These are phyloP conservation scores for Magnolia officinalis DNA, from an alignment of 164 flowering plant species.

Conservation along the genomic window DNA sequence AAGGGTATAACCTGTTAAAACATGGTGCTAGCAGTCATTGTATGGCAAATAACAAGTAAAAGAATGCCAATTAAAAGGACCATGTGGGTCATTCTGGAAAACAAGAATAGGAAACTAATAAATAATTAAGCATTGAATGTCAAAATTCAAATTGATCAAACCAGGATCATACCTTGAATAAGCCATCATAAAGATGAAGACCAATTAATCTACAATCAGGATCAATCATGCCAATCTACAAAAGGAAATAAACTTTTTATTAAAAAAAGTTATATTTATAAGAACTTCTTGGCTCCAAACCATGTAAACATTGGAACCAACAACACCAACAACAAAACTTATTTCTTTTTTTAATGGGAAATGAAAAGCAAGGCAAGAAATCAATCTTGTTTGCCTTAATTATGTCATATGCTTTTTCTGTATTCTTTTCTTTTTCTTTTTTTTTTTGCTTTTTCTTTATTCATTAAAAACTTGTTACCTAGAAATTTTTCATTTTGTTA, in stretches of 20 bases:
- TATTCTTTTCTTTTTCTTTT: too few species aligned
- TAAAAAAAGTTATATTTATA: not conserved
- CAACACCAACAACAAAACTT: not conserved
- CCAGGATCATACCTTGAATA: conserved; percentile 67
- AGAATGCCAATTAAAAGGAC: not conserved
- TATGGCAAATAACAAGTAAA: not conserved
- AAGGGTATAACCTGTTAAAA: conserved; percentile 84
- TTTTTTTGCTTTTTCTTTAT: too few species aligned
- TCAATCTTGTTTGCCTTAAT: too few species aligned
- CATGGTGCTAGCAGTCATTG: conserved; percentile 4
- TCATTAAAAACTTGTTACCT: not conserved
- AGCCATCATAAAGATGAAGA: conserved; percentile 96
- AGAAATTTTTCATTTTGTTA: not conserved
- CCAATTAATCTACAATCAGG: conserved; percentile 98
- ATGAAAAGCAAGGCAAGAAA: not conserved
- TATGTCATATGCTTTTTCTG: too few species aligned
- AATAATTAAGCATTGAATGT: not conserved
- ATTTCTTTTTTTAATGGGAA: not conserved
- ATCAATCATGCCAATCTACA: conserved; percentile 95
- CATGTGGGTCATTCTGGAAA: not conserved
- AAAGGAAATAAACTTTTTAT: not conserved
- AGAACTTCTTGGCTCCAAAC: not conserved
- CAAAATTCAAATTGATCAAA: not conserved
- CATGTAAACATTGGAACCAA: not conserved
- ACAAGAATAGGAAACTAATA: not conserved